Evolutionary conservation across 805 yeast genomes (phyloP).

Genomic region (Trichomonascus vanleenenianus): DNA sequence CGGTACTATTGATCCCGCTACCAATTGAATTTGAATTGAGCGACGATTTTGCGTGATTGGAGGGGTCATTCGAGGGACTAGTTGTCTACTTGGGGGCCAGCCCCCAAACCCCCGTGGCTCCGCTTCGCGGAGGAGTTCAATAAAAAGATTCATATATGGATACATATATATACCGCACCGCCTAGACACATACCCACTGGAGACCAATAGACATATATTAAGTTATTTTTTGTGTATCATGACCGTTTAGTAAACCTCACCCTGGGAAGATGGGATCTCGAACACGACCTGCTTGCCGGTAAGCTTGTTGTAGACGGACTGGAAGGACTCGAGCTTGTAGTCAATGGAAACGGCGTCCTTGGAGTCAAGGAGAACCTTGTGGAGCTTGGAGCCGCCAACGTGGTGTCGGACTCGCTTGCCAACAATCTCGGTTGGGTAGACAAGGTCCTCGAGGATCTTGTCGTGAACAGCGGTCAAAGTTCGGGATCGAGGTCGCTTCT

Average conservation of each 20-base stretch:
- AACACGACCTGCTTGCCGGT: slow-evolving; percentile 99
- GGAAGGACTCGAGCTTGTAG: slow-evolving; percentile 99
- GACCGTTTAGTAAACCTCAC: slow-evolving; percentile 28
- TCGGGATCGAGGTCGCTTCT: slow-evolving; percentile 99
- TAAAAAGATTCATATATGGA: too few species aligned
- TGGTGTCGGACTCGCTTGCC: slow-evolving; percentile 99
- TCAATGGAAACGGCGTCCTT: slow-evolving; percentile 95
- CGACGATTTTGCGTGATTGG: too few species aligned
- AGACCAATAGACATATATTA: not conserved
- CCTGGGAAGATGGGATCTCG: slow-evolving; percentile 61
- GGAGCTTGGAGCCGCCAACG: slow-evolving; percentile 98
- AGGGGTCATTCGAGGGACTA: too few species aligned
- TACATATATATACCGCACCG: too few species aligned
- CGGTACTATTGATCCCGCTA: too few species aligned
- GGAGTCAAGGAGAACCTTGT: slow-evolving; percentile 94
- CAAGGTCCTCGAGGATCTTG: slow-evolving; percentile 96
- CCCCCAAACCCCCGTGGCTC: too few species aligned
- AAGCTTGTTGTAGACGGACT: slow-evolving; percentile 95
- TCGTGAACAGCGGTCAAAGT: slow-evolving; percentile 98
- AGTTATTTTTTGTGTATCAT: not conserved
- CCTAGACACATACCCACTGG: too few species aligned
- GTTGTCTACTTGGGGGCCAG: too few species aligned
- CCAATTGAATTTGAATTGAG: too few species aligned
- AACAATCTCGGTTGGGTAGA: slow-evolving; percentile 98
- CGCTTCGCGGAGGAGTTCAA: too few species aligned